Conservation (phyloP, 345 rosid genomes). For the Boechera divaricarpa region DNA sequence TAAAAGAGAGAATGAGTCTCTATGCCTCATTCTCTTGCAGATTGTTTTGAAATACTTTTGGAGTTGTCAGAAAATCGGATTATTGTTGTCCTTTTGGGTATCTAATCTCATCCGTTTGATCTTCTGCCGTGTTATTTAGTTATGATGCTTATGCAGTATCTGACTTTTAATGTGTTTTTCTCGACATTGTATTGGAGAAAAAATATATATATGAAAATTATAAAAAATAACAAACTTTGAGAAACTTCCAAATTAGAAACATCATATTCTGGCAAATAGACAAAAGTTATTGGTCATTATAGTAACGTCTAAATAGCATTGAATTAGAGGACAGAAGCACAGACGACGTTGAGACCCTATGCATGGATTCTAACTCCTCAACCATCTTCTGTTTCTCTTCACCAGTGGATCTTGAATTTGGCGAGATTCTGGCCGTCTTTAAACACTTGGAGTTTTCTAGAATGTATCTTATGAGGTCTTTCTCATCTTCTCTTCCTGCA, state of each 20-base stretch:
- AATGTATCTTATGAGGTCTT: neutral
- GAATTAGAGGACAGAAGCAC: neutral
- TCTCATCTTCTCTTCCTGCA: conserved; percentile 17
- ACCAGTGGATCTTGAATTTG: too few relatives aligned
- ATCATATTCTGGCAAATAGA: neutral
- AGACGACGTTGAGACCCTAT: conserved; percentile 3
- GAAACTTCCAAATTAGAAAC: neutral
- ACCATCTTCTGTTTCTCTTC: neutral
- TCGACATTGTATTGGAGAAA: neutral
- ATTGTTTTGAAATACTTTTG: conserved; percentile 28
- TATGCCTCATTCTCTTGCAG: neutral
- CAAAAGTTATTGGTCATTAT: neutral
- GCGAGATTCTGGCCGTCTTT: neutral
- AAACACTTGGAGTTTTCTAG: neutral
- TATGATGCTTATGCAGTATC: neutral
- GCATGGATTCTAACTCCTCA: conserved; percentile 1
- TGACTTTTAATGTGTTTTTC: neutral
- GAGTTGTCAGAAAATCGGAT: conserved; percentile 13
- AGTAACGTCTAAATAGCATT: neutral
- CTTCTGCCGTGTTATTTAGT: too few relatives aligned
- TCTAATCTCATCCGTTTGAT: neutral
- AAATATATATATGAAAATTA: neutral
- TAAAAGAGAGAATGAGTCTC: neutral
- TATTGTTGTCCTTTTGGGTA: neutral
- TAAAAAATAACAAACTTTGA: neutral